Evolutionary conservation across 345 rosid genomes (phyloP), one percentile per base, ranked within the genome.

Genomic region (Bruguiera sexangula): DNA sequence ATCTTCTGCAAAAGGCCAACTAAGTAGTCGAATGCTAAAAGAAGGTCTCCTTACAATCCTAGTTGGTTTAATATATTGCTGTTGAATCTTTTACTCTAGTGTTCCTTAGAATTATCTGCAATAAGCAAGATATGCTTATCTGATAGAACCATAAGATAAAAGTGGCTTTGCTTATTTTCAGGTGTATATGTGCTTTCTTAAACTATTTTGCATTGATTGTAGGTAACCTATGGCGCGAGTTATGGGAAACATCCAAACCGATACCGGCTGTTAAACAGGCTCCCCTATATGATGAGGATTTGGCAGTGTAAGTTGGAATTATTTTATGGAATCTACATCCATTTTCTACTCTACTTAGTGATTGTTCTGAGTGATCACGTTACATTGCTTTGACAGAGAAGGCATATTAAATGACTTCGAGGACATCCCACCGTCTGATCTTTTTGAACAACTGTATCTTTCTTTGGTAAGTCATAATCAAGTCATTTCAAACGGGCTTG

Each of bases 161-260:
- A 16, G n/a, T 39, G 3, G 3, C 36, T 30, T 36, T 18, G 1
- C 18, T 24, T 51, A 20, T 30, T 1, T 1, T 70, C 9, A 31
- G 34, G 4, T 60, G 36, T 31, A 22, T 7, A 20, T 29, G 2
- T 51, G 15, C 24, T 16, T 39, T 22, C 2, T 24, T 3, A 18
- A 24, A 36, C 6, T 26, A 39, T 60, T 51, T 24, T 69, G 55
- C 65, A 21, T 57, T 53, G 54, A 69, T 80, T 27, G 66, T 74
- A 95, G 99, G 97, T 81, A 91, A 95, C 84, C 79, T 95, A 73
- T 95, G 99, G 99, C 90, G 76, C 6, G 96, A 92, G 83, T 87
- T 95, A 50, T 95, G 99, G 99, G 93, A 83, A 76, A 84, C 99
- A 56, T 75, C 99, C 68, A 95, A 84, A 75, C 93, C 96, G 37